Conservation (phyloP, 179 eudicot species). For the Spinacia oleracea region DNA sequence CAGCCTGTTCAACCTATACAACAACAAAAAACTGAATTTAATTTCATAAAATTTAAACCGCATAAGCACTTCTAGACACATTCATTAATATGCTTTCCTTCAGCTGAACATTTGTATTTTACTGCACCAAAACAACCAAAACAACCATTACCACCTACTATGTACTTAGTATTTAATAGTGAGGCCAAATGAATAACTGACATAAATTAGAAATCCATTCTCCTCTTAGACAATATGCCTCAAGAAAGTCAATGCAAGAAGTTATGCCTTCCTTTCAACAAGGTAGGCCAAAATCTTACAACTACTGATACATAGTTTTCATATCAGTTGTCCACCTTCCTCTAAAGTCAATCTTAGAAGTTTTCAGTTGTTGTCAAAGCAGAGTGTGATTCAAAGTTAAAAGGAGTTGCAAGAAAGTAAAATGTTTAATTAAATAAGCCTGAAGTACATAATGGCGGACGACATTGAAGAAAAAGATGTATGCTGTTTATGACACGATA, state of each 20-base stretch:
- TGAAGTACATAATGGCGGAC: neutral
- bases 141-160: neutral
- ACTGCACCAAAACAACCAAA: constrained; percentile 4
- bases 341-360: neutral
- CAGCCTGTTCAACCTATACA: constrained; percentile 60
- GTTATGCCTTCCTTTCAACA: neutral
- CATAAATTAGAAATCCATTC: neutral
- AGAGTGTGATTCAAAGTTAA: neutral
- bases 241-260: neutral
- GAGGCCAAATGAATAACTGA: neutral
- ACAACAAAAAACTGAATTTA: constrained; percentile 19
- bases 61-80: neutral
- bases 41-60: constrained; percentile 6
- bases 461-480: neutral
- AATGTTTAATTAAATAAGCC: neutral
- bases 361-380: neutral
- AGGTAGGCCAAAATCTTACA: neutral
- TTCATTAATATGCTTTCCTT: neutral
- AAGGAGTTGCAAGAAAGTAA: neutral
- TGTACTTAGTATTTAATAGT: neutral
- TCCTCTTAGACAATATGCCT: neutral
- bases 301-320: neutral
- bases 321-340: neutral
- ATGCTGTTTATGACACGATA: neutral
- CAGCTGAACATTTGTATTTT: neutral